A percentile compares a stretch with the other conserved stretches of the same genome.
Evolutionary conservation across 2,329 filamentous ascomycete genomes (phyloP).

Genomic region (Fusarium equiseti): DNA sequence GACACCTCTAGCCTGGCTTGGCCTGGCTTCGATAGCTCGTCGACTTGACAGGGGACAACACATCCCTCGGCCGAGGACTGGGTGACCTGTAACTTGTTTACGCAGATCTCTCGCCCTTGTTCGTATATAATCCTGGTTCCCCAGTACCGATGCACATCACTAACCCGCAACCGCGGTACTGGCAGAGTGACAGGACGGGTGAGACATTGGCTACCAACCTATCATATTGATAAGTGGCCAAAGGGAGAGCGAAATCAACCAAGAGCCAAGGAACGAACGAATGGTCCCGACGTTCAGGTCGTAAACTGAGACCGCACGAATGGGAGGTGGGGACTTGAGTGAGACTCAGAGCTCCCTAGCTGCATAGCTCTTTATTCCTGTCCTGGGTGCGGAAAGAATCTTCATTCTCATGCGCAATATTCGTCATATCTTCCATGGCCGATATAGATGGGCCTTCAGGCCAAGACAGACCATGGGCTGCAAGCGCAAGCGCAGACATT

Average conservation of each 20-base stretch:
- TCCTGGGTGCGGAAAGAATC: not conserved
- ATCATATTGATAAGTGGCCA: constrained; percentile 32
- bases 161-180: constrained; percentile 37
- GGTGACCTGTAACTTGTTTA: constrained; percentile 10
- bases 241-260: constrained; percentile 12
- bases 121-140: constrained; percentile 9
- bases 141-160: not conserved
- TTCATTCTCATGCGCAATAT: not conserved
- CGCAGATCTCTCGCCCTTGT: constrained; percentile 35
- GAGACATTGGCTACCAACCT: constrained; percentile 22
- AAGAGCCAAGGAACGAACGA: not conserved
- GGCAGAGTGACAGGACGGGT: constrained; percentile 38
- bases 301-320: constrained; percentile 34
- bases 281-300: constrained; percentile 38
- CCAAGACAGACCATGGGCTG: constrained; percentile 12
- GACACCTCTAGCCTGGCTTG: constrained; percentile 18
- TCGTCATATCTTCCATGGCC: constrained; percentile 9
- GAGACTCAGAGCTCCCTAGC: constrained; percentile 27
- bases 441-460: not conserved
- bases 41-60: constrained; percentile 13
- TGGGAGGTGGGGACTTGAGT: constrained; percentile 9
- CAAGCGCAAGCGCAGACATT: not conserved
- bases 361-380: constrained; percentile 16
- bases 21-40: constrained; percentile 5
- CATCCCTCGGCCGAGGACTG: constrained; percentile 20